Evolutionary conservation across 1,139 yeast genomes (phyloP).

Genomic region (Pneumocystis jirovecii): DNA sequence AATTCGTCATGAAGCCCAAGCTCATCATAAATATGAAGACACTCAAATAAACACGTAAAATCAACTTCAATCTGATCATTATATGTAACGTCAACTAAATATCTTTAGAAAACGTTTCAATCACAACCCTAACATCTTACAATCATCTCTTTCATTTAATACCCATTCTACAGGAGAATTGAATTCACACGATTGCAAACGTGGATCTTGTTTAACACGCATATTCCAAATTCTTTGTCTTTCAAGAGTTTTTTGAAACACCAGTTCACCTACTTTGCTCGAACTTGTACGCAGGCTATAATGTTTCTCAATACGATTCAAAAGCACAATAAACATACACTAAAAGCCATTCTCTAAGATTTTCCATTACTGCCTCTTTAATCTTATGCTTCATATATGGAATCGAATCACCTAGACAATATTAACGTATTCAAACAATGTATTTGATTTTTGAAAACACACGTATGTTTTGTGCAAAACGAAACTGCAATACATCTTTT

Average conservation of each 20-base stretch:
- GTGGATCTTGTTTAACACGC: conserved; percentile 28
- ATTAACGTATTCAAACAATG: background rate
- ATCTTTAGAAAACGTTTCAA: conserved; percentile 16
- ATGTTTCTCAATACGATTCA: background rate
- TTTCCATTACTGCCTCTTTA: conserved; percentile 61
- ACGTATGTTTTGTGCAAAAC: conserved; percentile 40
- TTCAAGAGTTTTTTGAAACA: conserved; percentile 40
- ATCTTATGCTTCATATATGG: conserved; percentile 66
- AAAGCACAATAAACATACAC: background rate
- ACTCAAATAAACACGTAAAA: conserved; percentile 61
- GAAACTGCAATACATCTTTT: conserved; percentile 54
- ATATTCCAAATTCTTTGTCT: conserved; percentile 47
- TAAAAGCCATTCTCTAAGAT: conserved; percentile 56
- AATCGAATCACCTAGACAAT: conserved; percentile 39
- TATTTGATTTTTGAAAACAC: background rate
- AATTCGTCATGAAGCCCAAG: conserved; percentile 50
- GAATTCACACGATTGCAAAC: conserved; percentile 47
- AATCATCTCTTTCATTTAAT: conserved; percentile 27
- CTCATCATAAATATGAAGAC: conserved; percentile 66
- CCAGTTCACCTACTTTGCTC: conserved; percentile 42
- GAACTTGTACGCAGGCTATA: conserved; percentile 42
- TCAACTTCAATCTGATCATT: conserved; percentile 38
- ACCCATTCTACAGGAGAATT: conserved; percentile 77
- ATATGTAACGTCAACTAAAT: conserved; percentile 30
- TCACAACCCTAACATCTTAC: conserved; percentile 14